These are phyloP conservation scores for Neurospora sp. DNA, from an alignment of 2,329 filamentous ascomycete genomes.

Conservation along the genomic window DNA sequence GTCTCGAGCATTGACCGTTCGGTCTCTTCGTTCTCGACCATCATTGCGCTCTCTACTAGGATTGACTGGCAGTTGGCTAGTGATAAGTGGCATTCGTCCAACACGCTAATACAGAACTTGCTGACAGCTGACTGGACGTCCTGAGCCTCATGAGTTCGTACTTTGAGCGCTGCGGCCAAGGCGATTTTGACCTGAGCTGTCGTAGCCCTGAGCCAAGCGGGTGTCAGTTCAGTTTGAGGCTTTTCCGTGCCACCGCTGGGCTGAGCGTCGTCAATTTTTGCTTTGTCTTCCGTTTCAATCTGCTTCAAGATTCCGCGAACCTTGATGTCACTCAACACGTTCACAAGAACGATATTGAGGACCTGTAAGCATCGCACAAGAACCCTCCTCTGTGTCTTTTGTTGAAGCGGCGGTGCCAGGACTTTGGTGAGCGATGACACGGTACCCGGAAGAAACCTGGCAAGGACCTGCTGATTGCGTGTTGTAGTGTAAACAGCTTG, in stretches of 20 bases:
- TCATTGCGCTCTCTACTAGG: conserved; percentile 72
- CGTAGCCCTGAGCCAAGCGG: conserved; percentile 71
- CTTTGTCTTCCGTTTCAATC: conserved; percentile 17
- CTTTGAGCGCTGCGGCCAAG: conserved; percentile 63
- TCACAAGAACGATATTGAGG: conserved; percentile 44
- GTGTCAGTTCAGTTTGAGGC: conserved; percentile 32
- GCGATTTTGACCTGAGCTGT: conserved; percentile 74
- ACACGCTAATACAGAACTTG: conserved; percentile 60
- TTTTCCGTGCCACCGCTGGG: conserved; percentile 17
- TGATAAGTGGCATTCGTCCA: conserved; percentile 70
- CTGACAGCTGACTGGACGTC: conserved; percentile 62
- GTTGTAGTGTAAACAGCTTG: conserved; percentile 53
- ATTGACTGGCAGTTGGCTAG: conserved; percentile 60
- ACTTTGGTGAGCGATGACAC: conserved; percentile 73
- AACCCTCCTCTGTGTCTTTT: conserved; percentile 47
- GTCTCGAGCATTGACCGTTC: conserved; percentile 28
- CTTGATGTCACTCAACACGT: conserved; percentile 48
- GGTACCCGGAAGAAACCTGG: conserved; percentile 79
- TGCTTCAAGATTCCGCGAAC: conserved; percentile 35
- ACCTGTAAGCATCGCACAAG: conserved; percentile 53
- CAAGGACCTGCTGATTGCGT: conserved; percentile 63
- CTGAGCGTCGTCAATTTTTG: conserved; percentile 8
- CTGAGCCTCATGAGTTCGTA: conserved; percentile 59
- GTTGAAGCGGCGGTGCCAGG: conserved; percentile 55
- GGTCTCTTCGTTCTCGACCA: conserved; percentile 38